Conservation (phyloP, 2,329 filamentous ascomycete genomes). For the Ophiostoma sp. region DNA sequence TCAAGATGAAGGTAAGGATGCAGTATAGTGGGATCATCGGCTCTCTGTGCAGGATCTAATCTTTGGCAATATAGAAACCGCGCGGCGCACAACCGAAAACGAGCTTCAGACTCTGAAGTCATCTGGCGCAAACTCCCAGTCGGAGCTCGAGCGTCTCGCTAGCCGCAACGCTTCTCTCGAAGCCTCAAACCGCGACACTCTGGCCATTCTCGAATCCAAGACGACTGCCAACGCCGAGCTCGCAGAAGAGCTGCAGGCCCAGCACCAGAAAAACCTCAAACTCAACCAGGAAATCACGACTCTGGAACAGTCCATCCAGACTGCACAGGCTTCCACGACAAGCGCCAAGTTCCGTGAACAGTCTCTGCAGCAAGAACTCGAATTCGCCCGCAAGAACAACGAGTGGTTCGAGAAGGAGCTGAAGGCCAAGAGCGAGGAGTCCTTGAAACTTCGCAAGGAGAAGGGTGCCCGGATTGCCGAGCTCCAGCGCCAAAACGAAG, state of each 20-base stretch:
- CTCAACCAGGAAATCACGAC: constrained; percentile 75
- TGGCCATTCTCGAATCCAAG: constrained; percentile 85
- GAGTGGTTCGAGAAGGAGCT: constrained; percentile 92
- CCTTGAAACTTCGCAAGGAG: constrained; percentile 87
- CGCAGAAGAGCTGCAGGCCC: constrained; percentile 76
- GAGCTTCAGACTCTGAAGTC: constrained; percentile 75
- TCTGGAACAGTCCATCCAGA: constrained; percentile 78
- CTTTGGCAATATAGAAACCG: constrained; percentile 54
- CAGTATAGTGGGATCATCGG: background rate
- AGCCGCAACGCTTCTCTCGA: constrained; percentile 82
- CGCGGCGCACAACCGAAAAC: constrained; percentile 68
- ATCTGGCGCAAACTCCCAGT: constrained; percentile 65
- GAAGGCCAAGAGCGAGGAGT: constrained; percentile 81
- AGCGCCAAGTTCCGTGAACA: constrained; percentile 88
- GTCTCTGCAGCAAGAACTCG: constrained; percentile 81
- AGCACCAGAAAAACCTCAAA: constrained; percentile 82
- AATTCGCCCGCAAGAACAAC: constrained; percentile 79
- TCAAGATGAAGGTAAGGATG: constrained; percentile 66
- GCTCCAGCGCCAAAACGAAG: constrained; percentile 82
- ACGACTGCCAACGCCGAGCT: constrained; percentile 79
- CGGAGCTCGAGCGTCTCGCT: constrained; percentile 69
- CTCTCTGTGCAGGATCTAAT: constrained; percentile 9
- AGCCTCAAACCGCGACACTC: constrained; percentile 83
- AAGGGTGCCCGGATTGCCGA: constrained; percentile 86
- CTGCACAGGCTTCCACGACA: constrained; percentile 70